Base-by-base conservation (phyloP, 2,329 filamentous ascomycete genomes). In the Aureobasidium sp. region DNA sequence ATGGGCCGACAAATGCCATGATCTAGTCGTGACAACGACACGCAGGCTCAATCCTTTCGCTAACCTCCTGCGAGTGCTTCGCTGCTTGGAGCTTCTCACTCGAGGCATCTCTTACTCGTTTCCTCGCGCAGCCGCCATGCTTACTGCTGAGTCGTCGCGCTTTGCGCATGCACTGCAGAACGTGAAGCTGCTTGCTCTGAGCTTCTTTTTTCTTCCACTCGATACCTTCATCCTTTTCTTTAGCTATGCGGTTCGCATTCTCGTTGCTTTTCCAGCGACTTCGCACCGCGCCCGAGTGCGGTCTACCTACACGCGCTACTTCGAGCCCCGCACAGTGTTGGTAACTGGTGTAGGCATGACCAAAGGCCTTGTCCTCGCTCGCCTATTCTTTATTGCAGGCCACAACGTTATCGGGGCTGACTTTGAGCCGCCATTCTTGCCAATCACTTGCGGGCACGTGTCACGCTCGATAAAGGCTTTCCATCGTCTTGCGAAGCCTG, bases 371-470 rank as follows among this genome's bases (percentile, higher is more conserved):
- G 76, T 78, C 0, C 75, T 92, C 9, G 86, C 88, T 5, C 82
- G 89, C 37, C 72, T 82, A 3, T 87, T 91, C 71, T 79, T 87
- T 66, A 73, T 80, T 27, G 79, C 80, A 1, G 86, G 87, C 2
- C 86, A 91, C 70, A 79, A 80, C n/a, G 87, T 91, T 42, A 81
- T 91, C 44, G 88, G 87, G 5, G 87, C 87, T 12, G 88, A 90
- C 68, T 83, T 86, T 57, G 79, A 83, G 52, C 72, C 77, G 1
- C 70, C 70, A 2, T 62, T 64, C 44, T 57, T 70, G 27, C 66
- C 69, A 46, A 64, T 65, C 70, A 75, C n/a, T 71, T 75, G 79
- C 6, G 85, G 84, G 3, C 79, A 84, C 20, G 82, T 84, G 62
- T 91, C 88, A 0, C 76, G 68, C 13, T 74, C 83, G 0, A 66